These are phyloP conservation scores for Chrysochromulina tobinii DNA, from an alignment of 78 protist genomes.

Conservation along the genomic window DNA sequence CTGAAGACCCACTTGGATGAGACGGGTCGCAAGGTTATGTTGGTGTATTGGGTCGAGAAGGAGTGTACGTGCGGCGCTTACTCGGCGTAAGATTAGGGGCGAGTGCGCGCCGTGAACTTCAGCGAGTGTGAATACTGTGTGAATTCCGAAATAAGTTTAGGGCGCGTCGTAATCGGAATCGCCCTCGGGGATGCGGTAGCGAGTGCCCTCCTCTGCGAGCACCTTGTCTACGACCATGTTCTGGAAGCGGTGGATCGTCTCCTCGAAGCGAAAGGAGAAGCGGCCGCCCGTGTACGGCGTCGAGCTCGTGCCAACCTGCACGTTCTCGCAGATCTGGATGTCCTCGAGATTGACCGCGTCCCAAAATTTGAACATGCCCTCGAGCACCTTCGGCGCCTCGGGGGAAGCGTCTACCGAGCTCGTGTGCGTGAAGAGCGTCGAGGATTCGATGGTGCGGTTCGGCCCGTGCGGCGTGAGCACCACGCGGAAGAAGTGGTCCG, in stretches of 20 bases:
- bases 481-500: not conserved
- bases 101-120: too few relatives aligned
- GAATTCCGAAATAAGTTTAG: too few relatives aligned
- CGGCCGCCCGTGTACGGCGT: not conserved
- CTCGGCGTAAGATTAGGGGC: too few relatives aligned
- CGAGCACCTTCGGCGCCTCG: not conserved
- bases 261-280: slow-evolving; percentile 11
- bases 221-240: slow-evolving; percentile 11
- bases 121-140: too few relatives aligned
- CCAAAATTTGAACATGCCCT: not conserved
- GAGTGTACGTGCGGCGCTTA: too few relatives aligned
- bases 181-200: not conserved
- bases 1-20: too few relatives aligned
- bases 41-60: too few relatives aligned
- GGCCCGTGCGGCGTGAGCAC: not conserved
- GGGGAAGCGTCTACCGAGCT: not conserved
- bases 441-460: not conserved
- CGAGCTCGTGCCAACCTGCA: not conserved
- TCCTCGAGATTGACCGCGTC: not conserved
- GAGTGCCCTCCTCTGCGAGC: not conserved
- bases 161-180: not conserved
- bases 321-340: not conserved
- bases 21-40: too few relatives aligned
- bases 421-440: not conserved
- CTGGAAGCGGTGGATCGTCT: slow-evolving; percentile 16